Evolutionary conservation across 352 stramenopile species (phyloP).

Genomic region (Globisporangium mamillatum): DNA sequence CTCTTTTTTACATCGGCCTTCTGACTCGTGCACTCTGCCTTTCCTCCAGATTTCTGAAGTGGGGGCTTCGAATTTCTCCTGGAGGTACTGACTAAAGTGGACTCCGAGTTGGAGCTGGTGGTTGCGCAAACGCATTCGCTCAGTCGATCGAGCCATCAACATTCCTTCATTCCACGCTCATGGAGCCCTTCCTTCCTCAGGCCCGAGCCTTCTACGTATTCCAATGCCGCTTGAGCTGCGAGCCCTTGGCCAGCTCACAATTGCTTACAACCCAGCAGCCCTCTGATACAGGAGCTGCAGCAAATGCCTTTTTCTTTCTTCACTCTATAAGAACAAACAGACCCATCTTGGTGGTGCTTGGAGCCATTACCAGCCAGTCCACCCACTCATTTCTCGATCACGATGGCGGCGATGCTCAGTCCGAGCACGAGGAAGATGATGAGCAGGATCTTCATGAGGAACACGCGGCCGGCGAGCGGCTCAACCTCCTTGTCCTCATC

Average conservation of each 20-base stretch:
- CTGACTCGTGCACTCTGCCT: background rate
- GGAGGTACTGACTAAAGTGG: background rate
- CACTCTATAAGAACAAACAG: background rate
- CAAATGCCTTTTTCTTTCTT: background rate
- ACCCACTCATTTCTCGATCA: constrained; percentile 27
- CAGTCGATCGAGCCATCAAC: background rate
- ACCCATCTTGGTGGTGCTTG: background rate
- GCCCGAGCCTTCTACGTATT: background rate
- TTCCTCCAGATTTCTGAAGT: background rate
- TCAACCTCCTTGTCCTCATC: constrained; percentile 23
- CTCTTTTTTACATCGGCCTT: background rate
- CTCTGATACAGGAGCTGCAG: background rate
- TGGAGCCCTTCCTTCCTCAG: background rate
- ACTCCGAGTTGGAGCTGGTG: background rate
- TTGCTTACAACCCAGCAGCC: background rate
- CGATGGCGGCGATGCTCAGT: constrained; percentile 33
- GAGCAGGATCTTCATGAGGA: constrained; percentile 37
- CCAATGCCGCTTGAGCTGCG: background rate
- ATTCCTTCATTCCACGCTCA: background rate
- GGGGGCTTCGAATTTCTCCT: background rate
- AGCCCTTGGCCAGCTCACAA: background rate
- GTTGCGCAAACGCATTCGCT: background rate
- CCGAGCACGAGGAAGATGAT: constrained; percentile 36
- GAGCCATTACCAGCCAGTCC: too few species aligned
- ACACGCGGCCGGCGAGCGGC: constrained; percentile 27